phyloP scores from a whole-genome alignment of 169 alveolate species.

The Plasmodium malariae region DNA sequence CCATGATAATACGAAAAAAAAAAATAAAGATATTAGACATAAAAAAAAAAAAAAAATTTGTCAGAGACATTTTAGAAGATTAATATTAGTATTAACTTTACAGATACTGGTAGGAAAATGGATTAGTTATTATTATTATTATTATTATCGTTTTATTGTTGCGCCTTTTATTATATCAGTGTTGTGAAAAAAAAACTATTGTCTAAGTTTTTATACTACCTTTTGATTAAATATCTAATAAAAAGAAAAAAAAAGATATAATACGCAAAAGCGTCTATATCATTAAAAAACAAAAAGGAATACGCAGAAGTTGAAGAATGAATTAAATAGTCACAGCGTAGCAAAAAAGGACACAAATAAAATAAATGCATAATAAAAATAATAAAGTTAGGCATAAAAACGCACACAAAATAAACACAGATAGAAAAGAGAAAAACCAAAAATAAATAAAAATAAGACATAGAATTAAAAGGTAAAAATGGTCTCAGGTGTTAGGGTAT shows the following conservation, averaged over 20 bases:
- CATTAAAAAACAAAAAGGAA: too few species aligned
- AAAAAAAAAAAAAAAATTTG: slow-evolving; percentile 11
- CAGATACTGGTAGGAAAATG: not conserved
- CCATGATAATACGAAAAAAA: not conserved
- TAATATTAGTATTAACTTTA: not conserved
- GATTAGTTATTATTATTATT: not conserved
- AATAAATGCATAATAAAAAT: not conserved
- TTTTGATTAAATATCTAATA: not conserved
- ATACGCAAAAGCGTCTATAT: too few species aligned
- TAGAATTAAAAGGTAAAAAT: slow-evolving; percentile 15
- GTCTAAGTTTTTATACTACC: slow-evolving; percentile 4
- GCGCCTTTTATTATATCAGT: not conserved
- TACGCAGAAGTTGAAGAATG: not conserved
- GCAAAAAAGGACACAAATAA: not conserved
- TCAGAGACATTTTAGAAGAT: slow-evolving; percentile 1
- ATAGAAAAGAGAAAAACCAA: not conserved
- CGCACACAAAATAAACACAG: not conserved
- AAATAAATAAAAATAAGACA: not conserved
- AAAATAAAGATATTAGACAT: slow-evolving; percentile 3
- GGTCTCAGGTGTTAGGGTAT: slow-evolving; percentile 72
- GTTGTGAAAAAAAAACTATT: not conserved
- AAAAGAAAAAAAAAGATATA: too few species aligned
- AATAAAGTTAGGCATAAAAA: not conserved
- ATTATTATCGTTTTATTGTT: not conserved
- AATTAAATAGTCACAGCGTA: not conserved